A percentile compares a stretch with the other conserved stretches of the same genome.
phyloP scores from a whole-genome alignment of 2,329 filamentous ascomycete genomes.

The Xylariales sp. region DNA sequence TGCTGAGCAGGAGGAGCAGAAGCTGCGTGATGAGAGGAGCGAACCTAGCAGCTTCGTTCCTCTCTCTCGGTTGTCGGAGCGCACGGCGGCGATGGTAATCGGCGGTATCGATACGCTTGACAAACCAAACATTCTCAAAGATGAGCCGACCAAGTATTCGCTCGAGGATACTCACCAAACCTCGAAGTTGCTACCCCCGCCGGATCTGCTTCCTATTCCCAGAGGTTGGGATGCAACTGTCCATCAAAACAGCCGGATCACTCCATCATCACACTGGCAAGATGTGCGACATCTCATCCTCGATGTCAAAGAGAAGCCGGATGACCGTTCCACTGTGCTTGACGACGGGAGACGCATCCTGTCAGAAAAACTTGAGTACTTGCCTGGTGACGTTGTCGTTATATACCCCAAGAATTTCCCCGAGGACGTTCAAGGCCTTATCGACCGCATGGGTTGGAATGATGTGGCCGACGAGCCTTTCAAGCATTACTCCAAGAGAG shows the following conservation, averaged over 20 bases:
- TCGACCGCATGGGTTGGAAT: constrained; percentile 76
- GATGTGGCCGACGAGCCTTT: constrained; percentile 66
- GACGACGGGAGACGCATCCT: neutral
- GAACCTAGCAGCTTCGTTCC: constrained; percentile 9
- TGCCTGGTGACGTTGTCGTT: constrained; percentile 76
- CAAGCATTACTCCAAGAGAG: constrained; percentile 19
- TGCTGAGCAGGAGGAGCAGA: constrained; percentile 14
- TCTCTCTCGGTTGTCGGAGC: constrained; percentile 18
- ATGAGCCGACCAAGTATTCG: constrained; percentile 27
- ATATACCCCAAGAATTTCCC: constrained; percentile 87
- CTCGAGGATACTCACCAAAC: constrained; percentile 14
- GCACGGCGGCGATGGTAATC: constrained; percentile 11
- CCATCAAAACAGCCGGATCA: constrained; percentile 66
- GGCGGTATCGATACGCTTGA: constrained; percentile 25
- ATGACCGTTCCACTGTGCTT: neutral
- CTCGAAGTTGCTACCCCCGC: constrained; percentile 18
- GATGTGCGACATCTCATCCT: constrained; percentile 82
- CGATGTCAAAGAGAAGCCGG: constrained; percentile 29
- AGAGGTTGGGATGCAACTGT: constrained; percentile 54
- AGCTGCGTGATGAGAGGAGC: constrained; percentile 14
- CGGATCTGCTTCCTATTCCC: constrained; percentile 50
- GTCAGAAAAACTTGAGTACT: constrained; percentile 14
- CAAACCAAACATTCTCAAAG: constrained; percentile 30
- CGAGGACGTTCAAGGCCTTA: constrained; percentile 71
- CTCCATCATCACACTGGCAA: constrained; percentile 78